phyloP scores from a whole-genome alignment of 2,329 filamentous ascomycete genomes.

The Tolypocladium amazonense region DNA sequence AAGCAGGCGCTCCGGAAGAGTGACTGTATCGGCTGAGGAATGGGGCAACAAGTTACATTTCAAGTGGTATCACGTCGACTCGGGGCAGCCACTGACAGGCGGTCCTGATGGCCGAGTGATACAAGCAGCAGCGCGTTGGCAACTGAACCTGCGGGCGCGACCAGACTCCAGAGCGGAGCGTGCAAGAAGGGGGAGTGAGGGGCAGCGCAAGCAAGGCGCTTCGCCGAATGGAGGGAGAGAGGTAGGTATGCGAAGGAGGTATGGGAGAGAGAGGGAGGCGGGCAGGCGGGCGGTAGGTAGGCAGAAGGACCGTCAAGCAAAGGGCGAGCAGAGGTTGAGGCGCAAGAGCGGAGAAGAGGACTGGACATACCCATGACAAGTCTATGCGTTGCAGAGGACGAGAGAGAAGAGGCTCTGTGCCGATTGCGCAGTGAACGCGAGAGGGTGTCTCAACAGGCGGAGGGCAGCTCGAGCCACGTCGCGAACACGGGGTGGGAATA shows the following conservation, averaged over 20 bases:
- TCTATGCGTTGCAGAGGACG: conserved; percentile 10
- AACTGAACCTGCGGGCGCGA: background rate
- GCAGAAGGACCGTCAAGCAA: background rate
- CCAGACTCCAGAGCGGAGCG: background rate
- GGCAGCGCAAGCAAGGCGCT: background rate
- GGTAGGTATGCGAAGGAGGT: background rate
- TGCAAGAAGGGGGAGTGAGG: background rate
- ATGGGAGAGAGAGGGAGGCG: background rate
- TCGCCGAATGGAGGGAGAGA: background rate
- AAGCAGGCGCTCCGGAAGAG: conserved; percentile 11
- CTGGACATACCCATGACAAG: conserved; percentile 11
- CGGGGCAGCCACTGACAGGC: conserved; percentile 2
- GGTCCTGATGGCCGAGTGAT: background rate
- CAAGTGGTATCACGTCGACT: conserved; percentile 24
- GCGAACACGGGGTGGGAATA: conserved; percentile 12
- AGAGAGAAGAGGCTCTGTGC: conserved; percentile 7
- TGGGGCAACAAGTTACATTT: conserved; percentile 21
- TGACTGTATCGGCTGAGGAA: conserved; percentile 17
- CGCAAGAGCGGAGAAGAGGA: conserved; percentile 4
- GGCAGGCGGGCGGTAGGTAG: background rate
- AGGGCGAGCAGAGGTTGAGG: background rate
- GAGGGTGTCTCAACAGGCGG: conserved; percentile 16
- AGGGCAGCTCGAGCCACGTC: conserved; percentile 8
- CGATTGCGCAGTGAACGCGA: conserved; percentile 9
- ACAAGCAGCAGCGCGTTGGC: background rate